Evolutionary conservation across 1,139 yeast species (phyloP).

Genomic region (Tardiomyces depauwii): DNA sequence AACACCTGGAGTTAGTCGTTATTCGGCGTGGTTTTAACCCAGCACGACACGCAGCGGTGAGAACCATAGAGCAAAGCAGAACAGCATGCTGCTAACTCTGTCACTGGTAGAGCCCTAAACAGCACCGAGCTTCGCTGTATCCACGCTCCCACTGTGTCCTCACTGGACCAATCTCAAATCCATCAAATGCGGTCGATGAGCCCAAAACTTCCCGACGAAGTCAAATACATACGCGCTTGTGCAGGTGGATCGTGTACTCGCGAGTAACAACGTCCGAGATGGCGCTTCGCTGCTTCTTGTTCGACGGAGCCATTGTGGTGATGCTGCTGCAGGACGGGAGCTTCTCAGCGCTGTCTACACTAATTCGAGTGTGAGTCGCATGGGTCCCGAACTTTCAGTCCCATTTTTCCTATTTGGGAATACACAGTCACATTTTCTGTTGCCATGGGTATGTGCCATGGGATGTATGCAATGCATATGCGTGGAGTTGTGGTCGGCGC

Average conservation of each 20-base stretch:
- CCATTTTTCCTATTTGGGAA: background rate
- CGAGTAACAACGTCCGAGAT: conserved; percentile 99
- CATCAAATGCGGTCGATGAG: background rate
- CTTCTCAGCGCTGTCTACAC: background rate
- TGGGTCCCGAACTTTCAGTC: background rate
- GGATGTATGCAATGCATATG: too few species aligned
- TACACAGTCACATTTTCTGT: background rate
- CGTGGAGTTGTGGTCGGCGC: too few species aligned
- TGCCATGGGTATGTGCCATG: background rate
- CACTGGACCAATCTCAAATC: background rate
- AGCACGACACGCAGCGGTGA: too few species aligned
- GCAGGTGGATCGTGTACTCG: conserved; percentile 99
- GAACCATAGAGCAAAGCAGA: too few species aligned
- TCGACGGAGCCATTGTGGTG: conserved; percentile 27
- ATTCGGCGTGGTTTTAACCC: background rate
- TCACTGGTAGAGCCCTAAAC: too few species aligned
- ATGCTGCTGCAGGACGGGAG: background rate
- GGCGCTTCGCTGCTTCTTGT: conserved; percentile 58
- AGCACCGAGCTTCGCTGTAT: too few species aligned
- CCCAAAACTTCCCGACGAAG: background rate
- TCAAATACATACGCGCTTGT: conserved; percentile 81
- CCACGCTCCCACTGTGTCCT: too few species aligned
- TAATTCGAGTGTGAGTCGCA: background rate
- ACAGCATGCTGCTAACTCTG: too few species aligned
- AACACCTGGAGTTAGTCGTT: conserved; percentile 47